These are phyloP conservation scores for Melastoma malabathricum DNA, from an alignment of 345 rosid genomes.

Conservation along the genomic window DNA sequence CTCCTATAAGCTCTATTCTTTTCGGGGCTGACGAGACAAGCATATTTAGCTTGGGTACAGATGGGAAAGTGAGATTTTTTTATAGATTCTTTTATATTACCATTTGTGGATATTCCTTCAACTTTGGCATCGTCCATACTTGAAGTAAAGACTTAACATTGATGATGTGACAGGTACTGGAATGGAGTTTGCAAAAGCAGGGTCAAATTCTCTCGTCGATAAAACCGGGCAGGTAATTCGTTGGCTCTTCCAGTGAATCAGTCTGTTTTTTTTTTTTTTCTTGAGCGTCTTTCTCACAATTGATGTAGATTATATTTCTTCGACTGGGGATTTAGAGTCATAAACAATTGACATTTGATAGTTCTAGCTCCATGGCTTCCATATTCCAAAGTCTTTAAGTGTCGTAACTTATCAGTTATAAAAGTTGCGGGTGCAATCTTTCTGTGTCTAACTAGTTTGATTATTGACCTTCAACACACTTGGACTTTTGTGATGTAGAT, in stretches of 20 bases:
- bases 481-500: slow-evolving; percentile 15
- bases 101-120: background rate
- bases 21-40: slow-evolving; percentile 67
- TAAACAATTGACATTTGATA: too few relatives aligned
- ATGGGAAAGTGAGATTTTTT: slow-evolving; percentile 39
- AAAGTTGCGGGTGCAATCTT: too few relatives aligned
- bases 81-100: background rate
- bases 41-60: slow-evolving; percentile 56
- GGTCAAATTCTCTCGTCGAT: slow-evolving; percentile 64
- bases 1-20: slow-evolving; percentile 49
- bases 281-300: background rate
- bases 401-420: too few relatives aligned
- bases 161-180: slow-evolving; percentile 31
- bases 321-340: too few relatives aligned
- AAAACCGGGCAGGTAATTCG: slow-evolving; percentile 36
- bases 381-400: too few relatives aligned
- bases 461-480: background rate
- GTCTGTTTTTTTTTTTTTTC: background rate
- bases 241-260: too few relatives aligned
- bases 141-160: slow-evolving; percentile 6
- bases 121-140: background rate
- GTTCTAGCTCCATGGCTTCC: too few relatives aligned
- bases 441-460: too few relatives aligned
- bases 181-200: slow-evolving; percentile 76
- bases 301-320: background rate